phyloP scores from a whole-genome alignment of 177 flowering plant genomes.

The Vitis hybrid region DNA sequence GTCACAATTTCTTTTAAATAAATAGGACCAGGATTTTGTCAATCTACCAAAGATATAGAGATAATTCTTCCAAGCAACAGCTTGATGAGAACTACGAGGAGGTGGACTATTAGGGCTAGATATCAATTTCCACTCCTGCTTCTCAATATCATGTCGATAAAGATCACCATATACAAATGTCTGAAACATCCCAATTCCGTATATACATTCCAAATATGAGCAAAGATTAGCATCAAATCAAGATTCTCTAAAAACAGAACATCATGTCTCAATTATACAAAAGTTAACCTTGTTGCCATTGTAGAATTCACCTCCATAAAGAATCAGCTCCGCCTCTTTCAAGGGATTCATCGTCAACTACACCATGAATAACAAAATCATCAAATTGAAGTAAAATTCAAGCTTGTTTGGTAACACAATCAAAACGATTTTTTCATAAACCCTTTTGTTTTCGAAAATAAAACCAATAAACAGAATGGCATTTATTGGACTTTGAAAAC shows the following conservation, averaged over 20 bases:
- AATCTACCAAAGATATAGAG: conserved; percentile 78
- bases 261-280: neutral
- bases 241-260: neutral
- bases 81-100: conserved; percentile 98
- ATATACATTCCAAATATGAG: conserved; percentile 6
- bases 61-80: conserved; percentile 93
- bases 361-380: conserved; percentile 12
- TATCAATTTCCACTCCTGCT: conserved; percentile 87
- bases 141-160: conserved; percentile 85
- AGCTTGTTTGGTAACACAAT: no score
- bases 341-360: conserved; percentile 82
- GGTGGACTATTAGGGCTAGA: conserved; percentile 99
- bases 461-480: no score
- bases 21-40: neutral
- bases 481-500: no score
- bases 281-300: conserved; percentile 87
- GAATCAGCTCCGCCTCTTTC: conserved; percentile 87
- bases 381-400: neutral
- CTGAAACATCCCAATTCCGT: conserved; percentile 37
- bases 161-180: conserved; percentile 95
- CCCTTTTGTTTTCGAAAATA: no score
- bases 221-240: neutral
- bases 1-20: neutral
- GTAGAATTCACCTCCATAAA: conserved; percentile 97
- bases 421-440: no score